Base-by-base conservation (phyloP, 1,284 basidiomycete genomes). In the Schizophyllum commune region DNA sequence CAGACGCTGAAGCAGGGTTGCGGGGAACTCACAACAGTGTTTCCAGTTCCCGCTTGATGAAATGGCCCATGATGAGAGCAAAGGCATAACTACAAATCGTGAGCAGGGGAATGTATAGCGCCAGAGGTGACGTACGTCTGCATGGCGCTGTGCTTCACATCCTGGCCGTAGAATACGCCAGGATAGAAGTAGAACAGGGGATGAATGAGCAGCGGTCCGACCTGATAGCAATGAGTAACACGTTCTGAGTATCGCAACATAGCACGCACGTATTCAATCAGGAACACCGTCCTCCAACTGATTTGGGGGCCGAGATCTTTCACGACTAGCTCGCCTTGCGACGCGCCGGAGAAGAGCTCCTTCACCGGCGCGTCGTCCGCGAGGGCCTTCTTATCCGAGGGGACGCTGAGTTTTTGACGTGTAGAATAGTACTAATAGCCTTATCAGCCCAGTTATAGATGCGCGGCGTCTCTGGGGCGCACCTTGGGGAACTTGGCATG, bases 271-370 rank as follows among this genome's bases (percentile, higher is more conserved):
- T 96, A 97, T 94, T 97, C 94, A 60, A 91, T 79, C 56, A 96
- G 71, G 72, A 92, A 97, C 20, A 96, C 91, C 0, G 87, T 89
- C 68, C 80, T 83, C 91, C 94, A 97, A 62, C 85, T 83, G 58
- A 96, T 79, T 73, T 98, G 96, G 17, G 87, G 83, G 0, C 95
- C 95, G 51, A 97, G 76, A 74, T 98, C 95, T 74, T 96, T 96
- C 65, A 95, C 79, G 27, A 83, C 72, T 57, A 95, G 71, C 59
- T 87, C 84, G 17, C 79, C 82, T 13, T 80, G 83, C 27, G 85
- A 81, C 9, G 68, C 69, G 7, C 92, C 69, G 1, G 82, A 84
- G 39, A 70, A 72, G 4, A 78, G 63, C 2, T 55, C 53, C 53
- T 55, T 11, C 19, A 84, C 82, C 27, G 83, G 81, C 7, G 81